phyloP scores from a whole-genome alignment of 2,329 filamentous ascomycete genomes.

The Cordyceps cateniannulata region DNA sequence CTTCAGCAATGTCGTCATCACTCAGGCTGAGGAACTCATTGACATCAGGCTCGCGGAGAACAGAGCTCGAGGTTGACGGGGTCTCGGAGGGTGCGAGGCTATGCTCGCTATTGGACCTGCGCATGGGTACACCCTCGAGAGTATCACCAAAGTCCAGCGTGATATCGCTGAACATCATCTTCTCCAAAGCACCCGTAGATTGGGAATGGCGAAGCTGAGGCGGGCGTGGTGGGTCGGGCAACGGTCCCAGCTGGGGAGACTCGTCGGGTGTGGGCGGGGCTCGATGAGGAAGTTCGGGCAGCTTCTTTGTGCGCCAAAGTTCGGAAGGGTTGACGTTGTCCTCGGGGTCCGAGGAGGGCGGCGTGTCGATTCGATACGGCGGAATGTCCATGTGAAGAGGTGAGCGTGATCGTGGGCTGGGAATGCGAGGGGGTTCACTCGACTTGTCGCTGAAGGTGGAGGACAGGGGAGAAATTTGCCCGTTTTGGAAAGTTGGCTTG shows the following conservation, averaged over 20 bases:
- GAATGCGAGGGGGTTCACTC: constrained; percentile 20
- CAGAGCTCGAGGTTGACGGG: constrained; percentile 25
- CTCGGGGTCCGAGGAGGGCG: constrained; percentile 28
- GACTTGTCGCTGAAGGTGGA: constrained; percentile 18
- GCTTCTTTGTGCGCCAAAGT: constrained; percentile 20
- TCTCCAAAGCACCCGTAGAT: constrained; percentile 24
- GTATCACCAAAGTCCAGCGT: constrained; percentile 21
- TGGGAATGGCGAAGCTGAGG: constrained; percentile 21
- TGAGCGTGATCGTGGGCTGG: constrained; percentile 21
- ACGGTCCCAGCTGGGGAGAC: constrained; percentile 28
- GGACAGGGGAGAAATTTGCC: constrained; percentile 20
- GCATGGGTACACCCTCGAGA: constrained; percentile 21
- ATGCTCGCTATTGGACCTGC: constrained; percentile 24
- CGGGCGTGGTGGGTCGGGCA: constrained; percentile 16
- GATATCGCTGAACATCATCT: constrained; percentile 21
- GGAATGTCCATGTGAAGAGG: constrained; percentile 18
- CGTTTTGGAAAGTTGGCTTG: constrained; percentile 24
- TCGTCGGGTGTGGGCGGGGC: constrained; percentile 27
- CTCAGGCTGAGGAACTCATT: constrained; percentile 48
- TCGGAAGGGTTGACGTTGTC: constrained; percentile 20
- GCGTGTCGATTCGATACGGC: constrained; percentile 24
- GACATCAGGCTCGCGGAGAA: constrained; percentile 45
- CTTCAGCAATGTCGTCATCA: constrained; percentile 53
- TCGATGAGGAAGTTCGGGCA: constrained; percentile 21
- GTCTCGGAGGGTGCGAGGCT: constrained; percentile 24